A percentile compares a stretch with the other conserved stretches of the same genome.
Evolutionary conservation across 2,329 filamentous ascomycete species (phyloP).

Genomic region (Blastomyces silverae): DNA sequence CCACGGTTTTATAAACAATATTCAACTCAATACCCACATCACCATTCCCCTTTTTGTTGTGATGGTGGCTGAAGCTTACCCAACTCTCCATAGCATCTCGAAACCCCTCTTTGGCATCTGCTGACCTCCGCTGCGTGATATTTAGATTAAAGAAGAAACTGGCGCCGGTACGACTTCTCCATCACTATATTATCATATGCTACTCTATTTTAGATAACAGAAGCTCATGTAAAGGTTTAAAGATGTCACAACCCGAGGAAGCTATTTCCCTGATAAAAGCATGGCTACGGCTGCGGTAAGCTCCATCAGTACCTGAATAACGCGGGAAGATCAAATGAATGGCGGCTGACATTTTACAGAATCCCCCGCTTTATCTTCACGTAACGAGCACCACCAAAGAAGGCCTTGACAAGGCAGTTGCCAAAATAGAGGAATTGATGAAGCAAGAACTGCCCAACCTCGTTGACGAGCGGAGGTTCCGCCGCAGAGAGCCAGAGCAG

Average conservation of each 20-base stretch:
- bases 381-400: slow-evolving; percentile 88
- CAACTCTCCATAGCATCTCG: slow-evolving; percentile 54
- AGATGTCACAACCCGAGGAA: slow-evolving; percentile 98
- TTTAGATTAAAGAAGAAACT: slow-evolving; percentile 99
- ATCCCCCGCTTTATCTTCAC: slow-evolving; percentile 88
- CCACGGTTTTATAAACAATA: slow-evolving; percentile 21
- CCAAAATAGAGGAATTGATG: slow-evolving; percentile 89
- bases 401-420: slow-evolving; percentile 81
- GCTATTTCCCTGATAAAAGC: slow-evolving; percentile 93
- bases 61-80: slow-evolving; percentile 62
- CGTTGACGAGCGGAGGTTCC: slow-evolving; percentile 88
- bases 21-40: slow-evolving; percentile 20
- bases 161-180: slow-evolving; percentile 87
- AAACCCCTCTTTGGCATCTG: slow-evolving; percentile 73
- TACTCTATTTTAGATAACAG: slow-evolving; percentile 45
- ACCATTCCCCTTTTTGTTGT: slow-evolving; percentile 30
- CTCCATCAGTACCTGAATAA: slow-evolving; percentile 21
- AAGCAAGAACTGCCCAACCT: slow-evolving; percentile 91
- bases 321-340: neutral
- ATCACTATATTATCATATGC: slow-evolving; percentile 36
- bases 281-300: slow-evolving; percentile 90
- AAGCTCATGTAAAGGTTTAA: slow-evolving; percentile 56
- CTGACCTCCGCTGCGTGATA: slow-evolving; percentile 83
- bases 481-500: slow-evolving; percentile 68
- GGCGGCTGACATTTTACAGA: slow-evolving; percentile 47